Conservation (phyloP, 352 stramenopile species). For the Phytopythium mirpurense region DNA sequence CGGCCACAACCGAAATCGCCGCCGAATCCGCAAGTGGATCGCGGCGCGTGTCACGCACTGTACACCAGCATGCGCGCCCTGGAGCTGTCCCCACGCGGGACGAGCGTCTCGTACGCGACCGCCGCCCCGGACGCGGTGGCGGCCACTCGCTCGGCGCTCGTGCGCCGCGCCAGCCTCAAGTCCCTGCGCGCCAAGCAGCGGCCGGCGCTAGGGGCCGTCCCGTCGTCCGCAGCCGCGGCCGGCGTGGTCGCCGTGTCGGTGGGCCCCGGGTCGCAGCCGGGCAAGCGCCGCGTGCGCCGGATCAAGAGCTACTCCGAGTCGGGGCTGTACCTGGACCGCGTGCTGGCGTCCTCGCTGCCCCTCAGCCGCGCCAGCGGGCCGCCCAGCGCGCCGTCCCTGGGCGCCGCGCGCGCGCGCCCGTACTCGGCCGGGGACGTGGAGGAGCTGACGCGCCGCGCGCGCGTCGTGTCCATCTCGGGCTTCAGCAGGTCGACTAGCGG, state of each 20-base stretch:
- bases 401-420: slow-evolving; percentile 26
- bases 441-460: slow-evolving; percentile 27
- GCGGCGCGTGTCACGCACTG: background rate
- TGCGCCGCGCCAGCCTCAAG: slow-evolving; percentile 37
- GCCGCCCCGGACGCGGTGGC: slow-evolving; percentile 15
- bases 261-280: slow-evolving; percentile 10
- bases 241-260: slow-evolving; percentile 5
- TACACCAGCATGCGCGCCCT: slow-evolving; percentile 4
- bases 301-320: slow-evolving; percentile 69
- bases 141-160: slow-evolving; percentile 6
- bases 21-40: slow-evolving; percentile 2
- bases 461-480: slow-evolving; percentile 51
- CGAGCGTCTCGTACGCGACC: slow-evolving; percentile 27
- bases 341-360: slow-evolving; percentile 4
- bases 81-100: slow-evolving; percentile 34
- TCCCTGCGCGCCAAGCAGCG: slow-evolving; percentile 10
- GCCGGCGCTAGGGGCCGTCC: slow-evolving; percentile 6
- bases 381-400: slow-evolving; percentile 12
- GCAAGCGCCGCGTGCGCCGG: slow-evolving; percentile 19
- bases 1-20: slow-evolving; percentile 21
- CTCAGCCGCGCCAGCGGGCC: background rate
- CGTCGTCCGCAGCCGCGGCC: slow-evolving; percentile 1
- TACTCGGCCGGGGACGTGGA: slow-evolving; percentile 47
- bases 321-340: slow-evolving; percentile 41
- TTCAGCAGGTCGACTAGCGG: slow-evolving; percentile 60